A percentile compares a stretch with the other conserved stretches of the same genome.
These are phyloP conservation scores for Tolypocladium endophyticum DNA, from an alignment of 2,329 filamentous ascomycete genomes.

Conservation along the genomic window DNA sequence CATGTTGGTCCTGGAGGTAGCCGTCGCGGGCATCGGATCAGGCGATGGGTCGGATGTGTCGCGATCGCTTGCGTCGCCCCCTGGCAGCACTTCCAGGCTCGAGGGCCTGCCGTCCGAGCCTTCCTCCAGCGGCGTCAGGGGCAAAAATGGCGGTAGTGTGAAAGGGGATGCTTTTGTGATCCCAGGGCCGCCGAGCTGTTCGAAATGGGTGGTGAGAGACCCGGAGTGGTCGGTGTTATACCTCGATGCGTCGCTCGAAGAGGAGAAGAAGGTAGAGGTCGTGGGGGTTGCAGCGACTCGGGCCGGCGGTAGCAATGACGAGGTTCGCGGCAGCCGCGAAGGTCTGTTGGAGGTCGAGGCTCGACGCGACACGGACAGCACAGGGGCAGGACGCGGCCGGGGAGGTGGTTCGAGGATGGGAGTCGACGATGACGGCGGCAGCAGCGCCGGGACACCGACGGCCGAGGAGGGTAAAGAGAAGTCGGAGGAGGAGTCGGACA, in stretches of 20 bases:
- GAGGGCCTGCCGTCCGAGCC: not conserved
- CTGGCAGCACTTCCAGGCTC: constrained; percentile 3
- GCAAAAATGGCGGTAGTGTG: constrained; percentile 13
- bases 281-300: constrained; percentile 6
- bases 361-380: constrained; percentile 10
- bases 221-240: not conserved
- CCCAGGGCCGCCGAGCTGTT: not conserved
- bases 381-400: constrained; percentile 7
- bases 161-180: constrained; percentile 1
- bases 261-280: constrained; percentile 1
- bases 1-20: constrained; percentile 13
- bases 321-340: constrained; percentile 27
- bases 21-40: constrained; percentile 2
- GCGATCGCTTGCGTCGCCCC: constrained; percentile 4
- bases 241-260: not conserved
- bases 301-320: constrained; percentile 32
- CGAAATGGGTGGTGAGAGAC: not conserved
- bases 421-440: constrained; percentile 4
- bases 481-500: constrained; percentile 9
- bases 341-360: constrained; percentile 16
- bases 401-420: constrained; percentile 6
- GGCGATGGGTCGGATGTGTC: constrained; percentile 8
- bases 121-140: constrained; percentile 13
- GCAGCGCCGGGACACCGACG: not conserved
- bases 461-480: not conserved